phyloP scores from a whole-genome alignment of 1,284 basidiomycete genomes.

The Tilletiopsis washingtonensis region DNA sequence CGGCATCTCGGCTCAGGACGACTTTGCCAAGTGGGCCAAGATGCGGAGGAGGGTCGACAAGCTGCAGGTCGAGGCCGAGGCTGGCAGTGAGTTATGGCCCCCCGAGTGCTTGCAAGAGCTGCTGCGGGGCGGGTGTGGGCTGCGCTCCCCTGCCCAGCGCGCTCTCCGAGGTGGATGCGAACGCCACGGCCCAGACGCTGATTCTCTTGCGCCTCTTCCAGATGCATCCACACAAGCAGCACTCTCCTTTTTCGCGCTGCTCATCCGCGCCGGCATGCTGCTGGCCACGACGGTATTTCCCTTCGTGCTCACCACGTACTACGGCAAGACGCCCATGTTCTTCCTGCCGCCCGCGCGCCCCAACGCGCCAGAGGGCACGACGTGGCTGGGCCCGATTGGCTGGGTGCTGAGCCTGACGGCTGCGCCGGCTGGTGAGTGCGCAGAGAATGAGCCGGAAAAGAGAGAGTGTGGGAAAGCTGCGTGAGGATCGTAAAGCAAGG shows the following conservation, averaged over 20 bases:
- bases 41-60: slow-evolving; percentile 84
- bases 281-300: slow-evolving; percentile 35
- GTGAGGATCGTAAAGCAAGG: no score
- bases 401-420: slow-evolving; percentile 16
- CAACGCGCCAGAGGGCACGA: neutral
- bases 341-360: slow-evolving; percentile 31
- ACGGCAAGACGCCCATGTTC: slow-evolving; percentile 41
- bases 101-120: neutral
- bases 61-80: slow-evolving; percentile 84
- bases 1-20: slow-evolving; percentile 87
- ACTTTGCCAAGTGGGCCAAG: slow-evolving; percentile 98
- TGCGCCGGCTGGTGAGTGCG: slow-evolving; percentile 9
- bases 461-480: neutral
- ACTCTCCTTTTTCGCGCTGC: slow-evolving; percentile 11
- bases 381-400: slow-evolving; percentile 33
- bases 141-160: neutral
- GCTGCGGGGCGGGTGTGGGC: neutral
- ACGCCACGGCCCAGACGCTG: neutral
- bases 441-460: no score
- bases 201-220: neutral
- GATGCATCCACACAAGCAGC: neutral
- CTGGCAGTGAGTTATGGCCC: slow-evolving; percentile 54
- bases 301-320: slow-evolving; percentile 39
- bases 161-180: neutral
- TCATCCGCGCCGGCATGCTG: slow-evolving; percentile 32